Evolutionary conservation across 2,329 filamentous ascomycete species (phyloP).

Genomic region (Cladosporium sp.): DNA sequence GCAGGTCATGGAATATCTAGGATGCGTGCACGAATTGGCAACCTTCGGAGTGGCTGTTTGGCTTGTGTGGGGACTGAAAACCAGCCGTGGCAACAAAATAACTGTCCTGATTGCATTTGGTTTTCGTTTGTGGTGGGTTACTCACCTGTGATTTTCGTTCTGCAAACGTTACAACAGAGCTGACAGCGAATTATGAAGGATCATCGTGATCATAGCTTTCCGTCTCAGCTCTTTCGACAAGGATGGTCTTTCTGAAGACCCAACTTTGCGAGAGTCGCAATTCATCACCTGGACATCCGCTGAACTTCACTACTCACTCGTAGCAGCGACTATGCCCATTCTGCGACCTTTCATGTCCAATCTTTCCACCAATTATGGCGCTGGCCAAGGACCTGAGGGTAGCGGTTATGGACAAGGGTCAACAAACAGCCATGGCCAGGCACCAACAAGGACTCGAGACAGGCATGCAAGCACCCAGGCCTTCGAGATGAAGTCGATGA

Average conservation of each 20-base stretch:
- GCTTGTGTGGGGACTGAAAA: conserved; percentile 20
- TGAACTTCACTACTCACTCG: conserved; percentile 22
- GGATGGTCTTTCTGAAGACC: conserved; percentile 6
- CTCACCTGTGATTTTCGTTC: background rate
- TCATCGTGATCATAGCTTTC: background rate
- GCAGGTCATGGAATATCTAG: background rate
- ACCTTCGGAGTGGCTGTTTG: conserved; percentile 7
- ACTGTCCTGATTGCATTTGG: conserved; percentile 19
- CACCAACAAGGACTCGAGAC: background rate
- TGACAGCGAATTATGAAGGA: background rate
- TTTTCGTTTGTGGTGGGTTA: conserved; percentile 14
- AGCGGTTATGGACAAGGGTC: background rate
- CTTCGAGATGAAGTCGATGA: background rate
- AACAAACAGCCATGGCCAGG: background rate
- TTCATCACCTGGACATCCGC: conserved; percentile 23
- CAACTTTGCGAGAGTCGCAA: conserved; percentile 15
- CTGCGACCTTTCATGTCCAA: conserved; percentile 20
- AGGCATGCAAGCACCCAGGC: background rate
- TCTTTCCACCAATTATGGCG: conserved; percentile 20
- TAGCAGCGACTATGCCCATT: conserved; percentile 22
- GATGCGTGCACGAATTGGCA: conserved; percentile 4
- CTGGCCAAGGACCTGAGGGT: background rate
- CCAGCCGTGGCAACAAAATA: conserved; percentile 5
- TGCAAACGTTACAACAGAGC: background rate
- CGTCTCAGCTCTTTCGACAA: background rate